Base-by-base conservation (phyloP, 345 rosid species). In the Streptanthus diversifolius region DNA sequence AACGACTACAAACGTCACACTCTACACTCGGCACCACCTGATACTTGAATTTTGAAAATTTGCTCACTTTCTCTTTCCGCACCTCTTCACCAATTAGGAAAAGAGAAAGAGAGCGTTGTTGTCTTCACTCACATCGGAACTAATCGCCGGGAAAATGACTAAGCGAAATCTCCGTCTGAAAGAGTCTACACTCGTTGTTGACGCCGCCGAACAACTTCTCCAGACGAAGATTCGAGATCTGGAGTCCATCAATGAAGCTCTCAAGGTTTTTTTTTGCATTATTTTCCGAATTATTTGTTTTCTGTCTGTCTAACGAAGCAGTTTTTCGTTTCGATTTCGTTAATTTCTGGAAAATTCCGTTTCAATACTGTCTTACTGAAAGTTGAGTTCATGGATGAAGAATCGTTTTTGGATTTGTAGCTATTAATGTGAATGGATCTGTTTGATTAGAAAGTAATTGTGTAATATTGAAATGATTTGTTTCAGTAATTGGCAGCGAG, bases 131-230 rank as follows among this genome's bases (percentile, higher is more conserved):
- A 1, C 48, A 52, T 54, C 54, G 55, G 3, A 37, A 29, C 43
- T 19, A 43, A 43, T 65, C 58, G 77, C 72, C 57, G 72, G 43
- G 21, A 29, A 43, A 21, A 66, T 74, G 73, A 87, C 81, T 84
- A 87, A 84, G 78, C 77, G 63, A 33, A 92, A 82, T 80, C 90
- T 83, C 77, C 85, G 91, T 62, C 62, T 79, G 19, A 90, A 86
- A 80, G 79, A 68, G 13, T 78, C 84, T 4, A n/a, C 29, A 5
- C 25, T 6, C 39, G 55, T 36, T 66, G 86, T 71, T 61, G 74
- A 87, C 60, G 74, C 63, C 12, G 7, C 32, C 32, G 79, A 44
- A 2, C 76, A 71, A 49, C 69, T 52, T 44, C 63, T 52, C 65
- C 86, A 78, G 75, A 80, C 63, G 78, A 81, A 81, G 83, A 89